A percentile compares a stretch with the other conserved stretches of the same genome.
phyloP scores from a whole-genome alignment of 768 basidiomycete species.

The Coprinopsis cinerea region DNA sequence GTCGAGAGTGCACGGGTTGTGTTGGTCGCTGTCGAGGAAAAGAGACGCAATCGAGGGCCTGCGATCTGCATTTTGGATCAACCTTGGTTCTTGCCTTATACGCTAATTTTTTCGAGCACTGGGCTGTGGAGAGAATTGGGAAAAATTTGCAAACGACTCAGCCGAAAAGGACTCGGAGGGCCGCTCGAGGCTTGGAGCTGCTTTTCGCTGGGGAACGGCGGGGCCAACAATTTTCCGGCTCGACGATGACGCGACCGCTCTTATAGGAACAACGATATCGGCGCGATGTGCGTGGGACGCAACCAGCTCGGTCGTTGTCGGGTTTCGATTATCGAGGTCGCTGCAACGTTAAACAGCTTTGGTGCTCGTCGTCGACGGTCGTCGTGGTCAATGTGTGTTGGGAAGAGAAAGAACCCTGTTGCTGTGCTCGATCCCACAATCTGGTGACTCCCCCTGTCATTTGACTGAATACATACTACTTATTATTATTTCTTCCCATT shows the following conservation, averaged over 20 bases:
- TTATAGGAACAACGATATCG: too few species aligned
- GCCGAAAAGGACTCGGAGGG: not conserved
- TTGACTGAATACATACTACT: too few species aligned
- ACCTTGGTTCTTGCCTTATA: not conserved
- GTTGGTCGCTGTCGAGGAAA: not conserved
- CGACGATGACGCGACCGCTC: too few species aligned
- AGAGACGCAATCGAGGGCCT: not conserved
- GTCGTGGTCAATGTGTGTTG: not conserved
- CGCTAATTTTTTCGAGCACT: not conserved
- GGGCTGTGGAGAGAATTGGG: not conserved
- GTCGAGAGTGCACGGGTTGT: not conserved
- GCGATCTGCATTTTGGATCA: constrained; percentile 2
- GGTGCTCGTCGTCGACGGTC: too few species aligned
- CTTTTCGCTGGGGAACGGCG: not conserved
- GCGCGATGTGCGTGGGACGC: too few species aligned
- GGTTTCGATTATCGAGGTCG: too few species aligned
- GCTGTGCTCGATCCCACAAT: too few species aligned
- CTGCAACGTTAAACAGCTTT: too few species aligned
- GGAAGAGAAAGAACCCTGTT: not conserved
- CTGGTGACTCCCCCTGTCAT: too few species aligned
- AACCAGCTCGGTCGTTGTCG: too few species aligned
- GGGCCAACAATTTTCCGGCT: not conserved
- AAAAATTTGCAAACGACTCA: not conserved
- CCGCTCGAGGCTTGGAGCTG: not conserved
- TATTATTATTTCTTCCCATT: too few species aligned